Conservation (phyloP, 306 rosid species). For the Hippophae tibetana region DNA sequence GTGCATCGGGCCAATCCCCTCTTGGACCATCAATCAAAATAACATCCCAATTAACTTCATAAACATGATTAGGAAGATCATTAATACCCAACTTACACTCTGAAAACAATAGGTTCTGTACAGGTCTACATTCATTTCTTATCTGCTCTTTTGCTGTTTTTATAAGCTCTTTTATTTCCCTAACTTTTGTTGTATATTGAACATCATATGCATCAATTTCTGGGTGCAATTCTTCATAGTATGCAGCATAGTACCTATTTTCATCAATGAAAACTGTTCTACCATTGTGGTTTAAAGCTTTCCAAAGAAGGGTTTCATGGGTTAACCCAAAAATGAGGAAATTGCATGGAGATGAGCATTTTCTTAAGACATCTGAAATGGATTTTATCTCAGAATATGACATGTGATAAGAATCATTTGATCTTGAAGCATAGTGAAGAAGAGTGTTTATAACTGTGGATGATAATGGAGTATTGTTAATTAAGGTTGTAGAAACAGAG, state of each 20-base stretch:
- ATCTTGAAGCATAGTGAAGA: slow-evolving; percentile 69
- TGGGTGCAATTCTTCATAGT: slow-evolving; percentile 74
- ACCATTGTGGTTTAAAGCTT: slow-evolving; percentile 81
- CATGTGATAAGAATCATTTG: slow-evolving; percentile 80
- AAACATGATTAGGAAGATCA: slow-evolving; percentile 89
- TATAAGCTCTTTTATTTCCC: slow-evolving; percentile 58
- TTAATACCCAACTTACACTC: slow-evolving; percentile 81
- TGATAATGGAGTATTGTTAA: slow-evolving; percentile 29
- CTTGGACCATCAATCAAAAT: slow-evolving; percentile 83
- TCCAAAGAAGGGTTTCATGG: slow-evolving; percentile 83
- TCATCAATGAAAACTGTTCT: slow-evolving; percentile 86
- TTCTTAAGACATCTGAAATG: slow-evolving; percentile 71
- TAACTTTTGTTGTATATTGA: slow-evolving; percentile 71
- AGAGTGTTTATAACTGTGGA: slow-evolving; percentile 78
- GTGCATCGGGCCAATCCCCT: slow-evolving; percentile 89
- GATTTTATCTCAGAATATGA: slow-evolving; percentile 65
- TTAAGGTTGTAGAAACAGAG: slow-evolving; percentile 20
- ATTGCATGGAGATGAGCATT: slow-evolving; percentile 72
- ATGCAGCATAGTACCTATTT: slow-evolving; percentile 87
- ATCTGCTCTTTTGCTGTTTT: slow-evolving; percentile 52
- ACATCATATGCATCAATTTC: slow-evolving; percentile 90
- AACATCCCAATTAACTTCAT: slow-evolving; percentile 88
- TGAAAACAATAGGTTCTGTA: slow-evolving; percentile 75
- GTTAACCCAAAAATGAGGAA: slow-evolving; percentile 82
- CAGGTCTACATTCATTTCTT: slow-evolving; percentile 78